These are phyloP conservation scores for Logfia minima DNA, from an alignment of 129 eudicot species.

Conservation along the genomic window DNA sequence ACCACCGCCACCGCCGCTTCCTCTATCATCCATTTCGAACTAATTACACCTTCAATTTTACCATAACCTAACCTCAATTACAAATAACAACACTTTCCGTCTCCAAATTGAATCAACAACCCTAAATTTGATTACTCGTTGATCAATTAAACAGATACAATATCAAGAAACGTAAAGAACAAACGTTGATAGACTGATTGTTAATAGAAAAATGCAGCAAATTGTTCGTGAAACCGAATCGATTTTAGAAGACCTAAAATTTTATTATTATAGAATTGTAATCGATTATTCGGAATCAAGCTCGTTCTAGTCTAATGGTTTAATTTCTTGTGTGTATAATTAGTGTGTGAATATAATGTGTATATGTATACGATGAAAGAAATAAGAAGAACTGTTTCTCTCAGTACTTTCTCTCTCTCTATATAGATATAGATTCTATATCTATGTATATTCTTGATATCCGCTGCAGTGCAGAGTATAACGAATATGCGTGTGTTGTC, in stretches of 20 bases:
- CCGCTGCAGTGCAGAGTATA: constrained; percentile 3
- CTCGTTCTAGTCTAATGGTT: not conserved
- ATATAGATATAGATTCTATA: not conserved
- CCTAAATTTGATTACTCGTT: constrained; percentile 10
- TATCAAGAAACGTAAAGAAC: constrained; percentile 29
- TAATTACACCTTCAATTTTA: constrained; percentile 18
- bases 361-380: not conserved
- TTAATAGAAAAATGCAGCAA: constrained; percentile 11
- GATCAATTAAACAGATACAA: not conserved
- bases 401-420: constrained; percentile 33
- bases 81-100: not conserved
- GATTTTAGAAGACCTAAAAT: not conserved
- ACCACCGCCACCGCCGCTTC: constrained; percentile 71
- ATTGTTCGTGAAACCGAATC: not conserved
- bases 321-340: not conserved
- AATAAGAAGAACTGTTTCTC: constrained; percentile 27
- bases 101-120: constrained; percentile 11
- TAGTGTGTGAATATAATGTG: constrained; percentile 19
- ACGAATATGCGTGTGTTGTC: not conserved
- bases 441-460: not conserved
- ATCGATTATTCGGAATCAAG: not conserved
- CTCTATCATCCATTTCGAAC: constrained; percentile 75
- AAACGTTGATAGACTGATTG: constrained; percentile 3
- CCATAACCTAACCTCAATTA: constrained; percentile 7
- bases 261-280: not conserved